Conservation (phyloP, 352 stramenopile species). For the Pythium phragmitis region DNA sequence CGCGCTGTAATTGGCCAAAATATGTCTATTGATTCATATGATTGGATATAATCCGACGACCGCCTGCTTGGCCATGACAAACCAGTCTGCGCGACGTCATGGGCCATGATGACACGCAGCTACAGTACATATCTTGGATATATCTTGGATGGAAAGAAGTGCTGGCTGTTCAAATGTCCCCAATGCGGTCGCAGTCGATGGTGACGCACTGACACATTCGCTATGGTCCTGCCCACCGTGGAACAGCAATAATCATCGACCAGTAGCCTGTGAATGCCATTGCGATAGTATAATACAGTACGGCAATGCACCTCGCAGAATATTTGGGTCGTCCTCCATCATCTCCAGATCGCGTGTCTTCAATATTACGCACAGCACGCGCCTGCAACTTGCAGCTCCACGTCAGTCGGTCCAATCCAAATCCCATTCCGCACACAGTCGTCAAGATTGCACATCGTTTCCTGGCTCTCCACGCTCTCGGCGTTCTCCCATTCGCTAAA, state of each 20-base stretch:
- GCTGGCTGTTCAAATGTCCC: too few species aligned
- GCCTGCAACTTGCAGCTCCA: neutral
- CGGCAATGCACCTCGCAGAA: neutral
- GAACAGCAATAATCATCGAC: neutral
- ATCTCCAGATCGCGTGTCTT: neutral
- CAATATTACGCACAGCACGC: neutral
- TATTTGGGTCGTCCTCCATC: neutral
- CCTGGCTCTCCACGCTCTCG: too few species aligned
- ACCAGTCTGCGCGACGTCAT: too few species aligned
- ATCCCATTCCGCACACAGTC: neutral
- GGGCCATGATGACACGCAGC: too few species aligned
- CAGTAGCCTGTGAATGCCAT: too few species aligned
- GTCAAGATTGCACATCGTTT: constrained; percentile 6
- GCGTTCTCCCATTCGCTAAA: constrained; percentile 12
- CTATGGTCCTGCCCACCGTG: neutral
- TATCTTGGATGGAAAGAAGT: too few species aligned
- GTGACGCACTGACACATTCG: neutral
- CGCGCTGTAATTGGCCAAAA: neutral
- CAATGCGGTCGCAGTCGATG: neutral
- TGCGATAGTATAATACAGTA: too few species aligned
- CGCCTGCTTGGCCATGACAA: too few species aligned
- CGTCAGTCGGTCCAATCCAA: neutral
- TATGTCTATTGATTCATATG: neutral
- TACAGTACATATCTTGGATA: too few species aligned
- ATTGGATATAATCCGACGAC: neutral